A percentile compares a stretch with the other conserved stretches of the same genome.
phyloP scores from a whole-genome alignment of 106 monocot species.

The Apostasia ramifera region DNA sequence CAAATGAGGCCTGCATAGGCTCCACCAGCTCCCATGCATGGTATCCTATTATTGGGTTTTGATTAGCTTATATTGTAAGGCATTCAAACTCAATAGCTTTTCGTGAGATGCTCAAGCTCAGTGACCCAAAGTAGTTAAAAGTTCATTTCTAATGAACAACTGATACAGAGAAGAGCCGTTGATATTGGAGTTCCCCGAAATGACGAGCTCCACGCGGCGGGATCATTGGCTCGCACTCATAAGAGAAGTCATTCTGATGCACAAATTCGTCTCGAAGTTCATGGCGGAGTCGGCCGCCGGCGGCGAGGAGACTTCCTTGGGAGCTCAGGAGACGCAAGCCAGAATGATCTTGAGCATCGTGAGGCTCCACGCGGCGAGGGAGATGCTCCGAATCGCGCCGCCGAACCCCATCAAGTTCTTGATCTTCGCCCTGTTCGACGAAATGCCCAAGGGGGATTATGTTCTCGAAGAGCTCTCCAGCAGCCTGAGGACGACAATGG shows the following conservation, averaged over 20 bases:
- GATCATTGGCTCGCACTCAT: conserved; percentile 73
- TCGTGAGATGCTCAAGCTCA: not conserved
- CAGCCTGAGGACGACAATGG: conserved; percentile 31
- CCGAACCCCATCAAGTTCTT: conserved; percentile 67
- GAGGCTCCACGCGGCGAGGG: conserved; percentile 86
- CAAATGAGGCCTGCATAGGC: no score
- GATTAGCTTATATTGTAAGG: not conserved
- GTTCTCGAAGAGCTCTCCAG: conserved; percentile 65
- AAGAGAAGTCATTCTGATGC: conserved; percentile 67
- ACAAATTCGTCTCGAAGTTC: conserved; percentile 57
- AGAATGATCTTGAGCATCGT: conserved; percentile 69
- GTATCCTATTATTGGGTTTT: no score
- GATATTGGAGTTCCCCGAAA: conserved; percentile 90
- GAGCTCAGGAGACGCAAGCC: conserved; percentile 69
- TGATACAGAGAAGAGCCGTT: conserved; percentile 55
- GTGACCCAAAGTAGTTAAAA: no score
- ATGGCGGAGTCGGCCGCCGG: conserved; percentile 16
- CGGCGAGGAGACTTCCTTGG: conserved; percentile 7
- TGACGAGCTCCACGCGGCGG: conserved; percentile 84
- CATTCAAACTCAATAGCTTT: not conserved
- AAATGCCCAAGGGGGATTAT: conserved; percentile 86
- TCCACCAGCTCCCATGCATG: no score
- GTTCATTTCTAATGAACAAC: not conserved
- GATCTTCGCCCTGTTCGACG: conserved; percentile 77
- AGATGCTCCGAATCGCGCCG: conserved; percentile 82